Percentiles rank a stretch among this genome's conserved stretches.
These are phyloP conservation scores for Trichoderma atrobrunneum DNA, from an alignment of 2,329 filamentous ascomycete species.

Conservation along the genomic window DNA sequence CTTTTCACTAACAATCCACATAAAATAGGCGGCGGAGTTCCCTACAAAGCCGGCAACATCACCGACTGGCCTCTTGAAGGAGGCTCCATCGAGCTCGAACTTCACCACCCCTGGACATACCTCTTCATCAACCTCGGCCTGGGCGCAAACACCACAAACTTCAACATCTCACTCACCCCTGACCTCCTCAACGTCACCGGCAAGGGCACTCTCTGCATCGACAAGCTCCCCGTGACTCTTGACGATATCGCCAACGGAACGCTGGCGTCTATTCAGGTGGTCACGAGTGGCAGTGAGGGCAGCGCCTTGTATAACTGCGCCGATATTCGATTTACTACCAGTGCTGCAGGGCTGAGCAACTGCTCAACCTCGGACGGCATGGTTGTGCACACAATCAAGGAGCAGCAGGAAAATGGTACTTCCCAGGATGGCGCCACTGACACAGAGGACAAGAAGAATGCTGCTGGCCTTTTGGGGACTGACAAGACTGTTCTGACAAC, in stretches of 20 bases:
- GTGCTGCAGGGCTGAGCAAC: conserved; percentile 44
- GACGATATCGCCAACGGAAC: conserved; percentile 55
- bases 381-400: conserved; percentile 33
- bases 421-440: neutral
- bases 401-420: conserved; percentile 22
- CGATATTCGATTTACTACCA: conserved; percentile 64
- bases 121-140: conserved; percentile 54
- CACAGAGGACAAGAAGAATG: conserved; percentile 23
- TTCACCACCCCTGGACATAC: conserved; percentile 53
- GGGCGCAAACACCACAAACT: conserved; percentile 54
- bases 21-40: conserved; percentile 46
- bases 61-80: conserved; percentile 55
- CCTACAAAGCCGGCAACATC: conserved; percentile 42
- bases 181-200: conserved; percentile 57
- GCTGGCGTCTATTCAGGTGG: conserved; percentile 65
- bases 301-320: conserved; percentile 72
- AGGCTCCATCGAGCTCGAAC: conserved; percentile 46
- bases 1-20: neutral
- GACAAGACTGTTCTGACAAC: conserved; percentile 33
- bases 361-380: conserved; percentile 42
- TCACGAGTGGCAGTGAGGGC: conserved; percentile 57
- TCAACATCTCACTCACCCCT: conserved; percentile 66
- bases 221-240: conserved; percentile 54
- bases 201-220: conserved; percentile 64
- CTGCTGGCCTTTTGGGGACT: conserved; percentile 25